A percentile compares a stretch with the other conserved stretches of the same genome.
Evolutionary conservation across 345 rosid genomes (phyloP).

Genomic region (Populus pruinosa): DNA sequence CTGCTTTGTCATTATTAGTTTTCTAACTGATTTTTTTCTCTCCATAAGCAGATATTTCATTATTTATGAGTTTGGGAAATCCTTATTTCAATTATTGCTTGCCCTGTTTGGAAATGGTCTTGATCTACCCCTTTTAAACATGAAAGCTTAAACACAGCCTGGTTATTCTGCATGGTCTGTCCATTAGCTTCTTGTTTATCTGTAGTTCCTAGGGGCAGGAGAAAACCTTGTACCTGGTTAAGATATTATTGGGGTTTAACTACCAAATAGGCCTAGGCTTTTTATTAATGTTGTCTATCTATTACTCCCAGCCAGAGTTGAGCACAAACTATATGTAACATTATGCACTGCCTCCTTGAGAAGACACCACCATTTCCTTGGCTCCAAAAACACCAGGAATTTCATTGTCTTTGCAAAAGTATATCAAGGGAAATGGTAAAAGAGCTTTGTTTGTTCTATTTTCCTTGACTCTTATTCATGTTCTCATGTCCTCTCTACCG

Average conservation of each 20-base stretch:
- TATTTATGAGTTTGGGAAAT: background rate
- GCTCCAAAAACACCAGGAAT: background rate
- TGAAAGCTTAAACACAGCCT: background rate
- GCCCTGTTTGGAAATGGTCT: background rate
- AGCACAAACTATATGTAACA: slow-evolving; percentile 3
- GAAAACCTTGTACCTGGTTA: slow-evolving; percentile 1
- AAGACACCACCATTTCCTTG: slow-evolving; percentile 1
- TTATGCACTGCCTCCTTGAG: slow-evolving; percentile 8
- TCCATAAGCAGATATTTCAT: background rate
- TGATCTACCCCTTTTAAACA: slow-evolving; percentile 15
- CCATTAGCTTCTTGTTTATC: slow-evolving; percentile 1
- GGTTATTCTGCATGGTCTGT: background rate
- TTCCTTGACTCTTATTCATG: slow-evolving; percentile 22
- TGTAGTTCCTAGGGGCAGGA: background rate
- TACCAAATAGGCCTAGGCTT: background rate
- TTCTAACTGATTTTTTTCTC: background rate
- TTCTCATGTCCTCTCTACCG: slow-evolving; percentile 22
- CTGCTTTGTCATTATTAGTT: slow-evolving; percentile 1
- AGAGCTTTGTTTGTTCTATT: slow-evolving; percentile 20
- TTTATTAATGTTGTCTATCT: slow-evolving; percentile 13
- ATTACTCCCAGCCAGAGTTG: slow-evolving; percentile 2
- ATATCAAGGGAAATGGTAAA: slow-evolving; percentile 20
- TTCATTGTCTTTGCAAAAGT: slow-evolving; percentile 1
- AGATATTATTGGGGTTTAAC: background rate
- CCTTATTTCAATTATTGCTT: slow-evolving; percentile 1